A percentile compares a stretch with the other conserved stretches of the same genome.
Conservation (phyloP, 768 basidiomycete genomes). For the Hericium coralloides region DNA sequence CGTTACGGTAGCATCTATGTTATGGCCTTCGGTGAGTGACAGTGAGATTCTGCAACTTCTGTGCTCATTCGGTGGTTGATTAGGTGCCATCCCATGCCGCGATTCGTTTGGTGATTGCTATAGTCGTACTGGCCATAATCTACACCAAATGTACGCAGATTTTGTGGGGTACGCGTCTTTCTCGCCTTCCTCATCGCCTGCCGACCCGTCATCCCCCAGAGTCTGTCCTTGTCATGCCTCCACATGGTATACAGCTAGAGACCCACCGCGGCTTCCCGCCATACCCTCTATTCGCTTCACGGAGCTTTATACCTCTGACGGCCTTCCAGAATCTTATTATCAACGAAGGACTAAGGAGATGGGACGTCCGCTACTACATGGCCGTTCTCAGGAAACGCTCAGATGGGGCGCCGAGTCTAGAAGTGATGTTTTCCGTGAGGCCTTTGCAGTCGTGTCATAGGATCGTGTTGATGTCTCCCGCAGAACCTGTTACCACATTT, state of each 20-base stretch:
- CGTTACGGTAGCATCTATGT: slow-evolving; percentile 13
- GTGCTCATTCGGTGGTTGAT: neutral
- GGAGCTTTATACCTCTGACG: slow-evolving; percentile 52
- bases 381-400: slow-evolving; percentile 33
- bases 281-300: slow-evolving; percentile 22
- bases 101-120: neutral
- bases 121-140: slow-evolving; percentile 18
- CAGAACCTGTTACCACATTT: slow-evolving; percentile 62
- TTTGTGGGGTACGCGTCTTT: slow-evolving; percentile 32
- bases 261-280: slow-evolving; percentile 50
- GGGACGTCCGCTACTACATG: slow-evolving; percentile 67
- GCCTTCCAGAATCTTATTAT: slow-evolving; percentile 55
- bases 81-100: neutral
- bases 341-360: slow-evolving; percentile 63
- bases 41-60: neutral
- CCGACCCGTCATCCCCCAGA: slow-evolving; percentile 32
- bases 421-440: slow-evolving; percentile 46
- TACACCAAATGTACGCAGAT: slow-evolving; percentile 34
- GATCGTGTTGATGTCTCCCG: neutral
- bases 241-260: slow-evolving; percentile 69
- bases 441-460: neutral
- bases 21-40: slow-evolving; percentile 13
- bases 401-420: slow-evolving; percentile 25
- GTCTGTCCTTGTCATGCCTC: slow-evolving; percentile 57
- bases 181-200: neutral